Evolutionary conservation across 495 filamentous ascomycete species (phyloP).

Genomic region (Stereocaulon alpinum): DNA sequence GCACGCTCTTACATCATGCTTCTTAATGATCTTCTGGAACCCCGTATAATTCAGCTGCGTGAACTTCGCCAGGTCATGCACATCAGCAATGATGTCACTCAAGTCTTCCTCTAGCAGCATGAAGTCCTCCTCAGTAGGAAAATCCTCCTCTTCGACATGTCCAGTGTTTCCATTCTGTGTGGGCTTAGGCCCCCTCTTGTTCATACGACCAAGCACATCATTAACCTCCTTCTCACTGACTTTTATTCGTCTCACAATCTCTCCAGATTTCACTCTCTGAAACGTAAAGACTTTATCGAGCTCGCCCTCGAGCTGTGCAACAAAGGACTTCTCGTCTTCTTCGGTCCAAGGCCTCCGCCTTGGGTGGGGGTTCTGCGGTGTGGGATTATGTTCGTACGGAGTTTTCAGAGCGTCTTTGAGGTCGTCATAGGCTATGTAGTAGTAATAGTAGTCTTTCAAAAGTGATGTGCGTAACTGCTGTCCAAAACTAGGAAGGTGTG

Average conservation of each 20-base stretch:
- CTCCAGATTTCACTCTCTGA: constrained; percentile 88
- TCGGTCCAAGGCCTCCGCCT: constrained; percentile 70
- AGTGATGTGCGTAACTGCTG: constrained; percentile 87
- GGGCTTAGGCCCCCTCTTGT: constrained; percentile 28
- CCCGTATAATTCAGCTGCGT: constrained; percentile 98
- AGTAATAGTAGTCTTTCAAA: constrained; percentile 89
- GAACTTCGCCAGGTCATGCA: constrained; percentile 97
- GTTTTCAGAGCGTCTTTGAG: constrained; percentile 81
- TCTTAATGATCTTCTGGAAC: constrained; percentile 99
- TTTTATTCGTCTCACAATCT: constrained; percentile 83
- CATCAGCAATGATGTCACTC: constrained; percentile 96
- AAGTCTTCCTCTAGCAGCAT: constrained; percentile 87
- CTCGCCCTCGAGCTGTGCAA: constrained; percentile 75
- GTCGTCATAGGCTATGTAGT: constrained; percentile 95
- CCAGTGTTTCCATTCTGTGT: constrained; percentile 15
- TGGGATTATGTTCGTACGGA: constrained; percentile 47
- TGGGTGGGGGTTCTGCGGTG: constrained; percentile 44
- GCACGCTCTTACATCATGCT: constrained; percentile 72
- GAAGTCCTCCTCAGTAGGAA: constrained; percentile 81
- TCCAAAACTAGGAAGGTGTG: constrained; percentile 70
- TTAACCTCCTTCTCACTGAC: constrained; percentile 79
- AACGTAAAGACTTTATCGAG: constrained; percentile 95
- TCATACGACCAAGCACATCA: constrained; percentile 67
- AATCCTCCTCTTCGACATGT: constrained; percentile 34
- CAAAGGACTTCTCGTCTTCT: constrained; percentile 84